Evolutionary conservation across 2,329 filamentous ascomycete species (phyloP).

Genomic region (Colletotrichum orchidophilum): DNA sequence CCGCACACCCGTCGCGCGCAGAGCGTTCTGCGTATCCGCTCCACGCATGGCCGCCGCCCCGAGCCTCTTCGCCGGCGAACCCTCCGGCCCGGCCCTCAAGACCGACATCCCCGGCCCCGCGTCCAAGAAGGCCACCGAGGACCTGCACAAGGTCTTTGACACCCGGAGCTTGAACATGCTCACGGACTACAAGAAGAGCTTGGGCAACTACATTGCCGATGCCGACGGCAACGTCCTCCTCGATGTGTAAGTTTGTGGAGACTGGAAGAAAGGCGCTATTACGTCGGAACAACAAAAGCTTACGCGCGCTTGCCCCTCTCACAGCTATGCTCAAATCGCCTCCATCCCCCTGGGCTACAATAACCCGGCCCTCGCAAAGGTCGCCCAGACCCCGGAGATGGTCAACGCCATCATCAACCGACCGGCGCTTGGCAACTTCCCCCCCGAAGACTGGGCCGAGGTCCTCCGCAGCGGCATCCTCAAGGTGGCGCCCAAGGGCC

Average conservation of each 20-base stretch:
- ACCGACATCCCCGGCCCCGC: constrained; percentile 79
- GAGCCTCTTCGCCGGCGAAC: constrained; percentile 58
- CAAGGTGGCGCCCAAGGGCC: constrained; percentile 81
- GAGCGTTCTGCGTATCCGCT: constrained; percentile 28
- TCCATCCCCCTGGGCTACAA: constrained; percentile 94
- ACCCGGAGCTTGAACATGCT: constrained; percentile 88
- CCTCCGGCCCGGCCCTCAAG: constrained; percentile 61
- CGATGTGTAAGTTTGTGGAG: constrained; percentile 66
- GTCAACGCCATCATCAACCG: constrained; percentile 84
- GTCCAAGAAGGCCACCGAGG: constrained; percentile 73
- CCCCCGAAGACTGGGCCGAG: constrained; percentile 82
- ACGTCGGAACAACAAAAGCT: background rate
- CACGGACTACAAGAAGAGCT: constrained; percentile 76
- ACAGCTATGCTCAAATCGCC: constrained; percentile 87
- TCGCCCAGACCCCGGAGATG: constrained; percentile 82
- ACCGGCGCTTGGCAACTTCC: constrained; percentile 91
- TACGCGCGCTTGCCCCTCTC: background rate
- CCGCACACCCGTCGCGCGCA: constrained; percentile 2
- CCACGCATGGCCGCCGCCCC: constrained; percentile 28
- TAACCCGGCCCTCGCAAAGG: constrained; percentile 78
- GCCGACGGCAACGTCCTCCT: constrained; percentile 76
- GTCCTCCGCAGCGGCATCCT: constrained; percentile 84
- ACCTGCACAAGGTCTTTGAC: constrained; percentile 84
- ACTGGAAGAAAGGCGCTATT: background rate
- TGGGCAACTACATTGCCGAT: constrained; percentile 84